Base-by-base conservation (phyloP, 2,329 filamentous ascomycete genomes). In the Ascochyta viciae-villosae region DNA sequence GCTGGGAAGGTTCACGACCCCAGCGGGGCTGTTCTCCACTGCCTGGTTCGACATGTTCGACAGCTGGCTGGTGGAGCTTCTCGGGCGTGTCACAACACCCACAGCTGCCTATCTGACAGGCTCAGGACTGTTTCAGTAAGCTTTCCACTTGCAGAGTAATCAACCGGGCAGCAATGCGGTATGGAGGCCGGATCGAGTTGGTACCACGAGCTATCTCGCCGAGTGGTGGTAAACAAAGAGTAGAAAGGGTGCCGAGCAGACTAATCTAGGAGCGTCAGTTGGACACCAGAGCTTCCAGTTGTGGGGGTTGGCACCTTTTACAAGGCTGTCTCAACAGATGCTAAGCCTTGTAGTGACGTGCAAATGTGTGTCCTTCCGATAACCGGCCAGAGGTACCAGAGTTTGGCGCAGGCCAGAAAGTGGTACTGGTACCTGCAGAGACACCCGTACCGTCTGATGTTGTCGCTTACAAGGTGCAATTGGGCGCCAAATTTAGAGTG, bases 1-100 rank as follows among this genome's bases (percentile, higher is more conserved):
- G 61, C 65, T 70, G 23, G 67, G 65, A 41, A 61, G 64, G 57
- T 63, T 71, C 45, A 66, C 62, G 34, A 63, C 57, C 51, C 64
- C 65, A 65, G 67, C 66, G 55, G 63, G 67, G 65, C 59, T 69
- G 44, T 34, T 40, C 16, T 42, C 53, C 4, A 27, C 38, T 16
- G 39, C 42, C n/a, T 42, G 47, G 33, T 56, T 56, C 47, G 53
- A 43, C 53, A 56, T 56, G 37, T 26, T 50, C 6, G 19, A 47
- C 9, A 8, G 15, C 9, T 49, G 24, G 19, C 10, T 38, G 31
- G 24, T 33, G 4, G 22, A 35, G 42, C 44, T 15, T 37, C 41
- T n/a, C 19, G 24, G n/a, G 33, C 15, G 29, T 42, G 24, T 22
- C 38, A 35, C 16, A 34, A 47, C 12, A 15, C 31, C 22, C 34